phyloP scores from a whole-genome alignment of 2,329 filamentous ascomycete species.

The Pseudogymnoascus sp. region DNA sequence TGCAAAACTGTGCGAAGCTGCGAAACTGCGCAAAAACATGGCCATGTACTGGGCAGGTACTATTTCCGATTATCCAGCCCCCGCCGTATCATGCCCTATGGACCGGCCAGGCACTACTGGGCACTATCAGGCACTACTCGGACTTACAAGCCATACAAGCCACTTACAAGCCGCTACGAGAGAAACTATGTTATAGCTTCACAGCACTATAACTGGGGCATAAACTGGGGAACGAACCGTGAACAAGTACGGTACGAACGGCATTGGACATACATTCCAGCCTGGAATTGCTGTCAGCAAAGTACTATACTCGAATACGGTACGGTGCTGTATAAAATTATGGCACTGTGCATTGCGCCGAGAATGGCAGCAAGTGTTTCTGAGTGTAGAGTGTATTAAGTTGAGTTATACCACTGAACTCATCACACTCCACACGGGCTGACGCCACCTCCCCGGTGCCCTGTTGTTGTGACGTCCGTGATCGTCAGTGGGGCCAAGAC shows the following conservation, averaged over 20 bases:
- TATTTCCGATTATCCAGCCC: not conserved
- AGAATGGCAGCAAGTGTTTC: not conserved
- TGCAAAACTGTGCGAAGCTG: not conserved
- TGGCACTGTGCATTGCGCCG: not conserved
- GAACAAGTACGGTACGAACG: not conserved
- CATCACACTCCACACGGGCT: not conserved
- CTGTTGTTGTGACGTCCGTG: not conserved
- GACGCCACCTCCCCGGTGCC: not conserved
- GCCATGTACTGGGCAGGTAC: not conserved
- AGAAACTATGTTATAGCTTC: not conserved
- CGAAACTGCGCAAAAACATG: not conserved
- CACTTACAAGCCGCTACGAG: not conserved
- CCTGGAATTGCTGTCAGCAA: not conserved
- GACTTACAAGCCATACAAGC: not conserved
- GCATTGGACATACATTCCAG: not conserved
- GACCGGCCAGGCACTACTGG: not conserved
- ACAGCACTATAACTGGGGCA: not conserved
- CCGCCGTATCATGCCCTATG: not conserved
- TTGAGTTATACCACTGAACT: not conserved
- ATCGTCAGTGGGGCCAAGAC: slow-evolving; percentile 5
- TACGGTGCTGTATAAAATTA: not conserved
- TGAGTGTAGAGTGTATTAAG: not conserved
- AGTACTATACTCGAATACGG: not conserved
- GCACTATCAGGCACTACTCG: not conserved
- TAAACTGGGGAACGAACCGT: not conserved